Evolutionary conservation across 1,284 basidiomycete genomes (phyloP).

Genomic region (Psilocybe mexicana): DNA sequence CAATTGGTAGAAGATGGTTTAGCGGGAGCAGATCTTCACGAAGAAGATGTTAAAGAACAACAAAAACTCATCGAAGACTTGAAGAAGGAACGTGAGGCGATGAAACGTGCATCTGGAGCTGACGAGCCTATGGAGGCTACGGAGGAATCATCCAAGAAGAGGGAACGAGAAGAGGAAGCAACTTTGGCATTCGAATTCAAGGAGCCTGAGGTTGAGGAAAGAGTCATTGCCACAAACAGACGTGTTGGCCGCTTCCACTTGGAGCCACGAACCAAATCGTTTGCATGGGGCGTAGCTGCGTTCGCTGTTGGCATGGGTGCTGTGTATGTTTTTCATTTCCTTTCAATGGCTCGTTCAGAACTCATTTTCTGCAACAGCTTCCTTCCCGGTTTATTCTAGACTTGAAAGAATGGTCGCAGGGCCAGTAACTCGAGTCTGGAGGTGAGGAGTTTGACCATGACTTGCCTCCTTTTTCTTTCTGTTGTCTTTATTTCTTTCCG

Average conservation of each 20-base stretch:
- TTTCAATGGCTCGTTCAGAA: slow-evolving; percentile 13
- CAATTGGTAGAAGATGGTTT: slow-evolving; percentile 48
- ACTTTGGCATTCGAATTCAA: slow-evolving; percentile 61
- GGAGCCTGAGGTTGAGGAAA: slow-evolving; percentile 57
- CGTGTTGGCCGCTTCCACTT: slow-evolving; percentile 52
- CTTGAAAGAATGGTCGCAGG: neutral
- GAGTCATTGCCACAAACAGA: slow-evolving; percentile 64
- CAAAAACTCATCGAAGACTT: slow-evolving; percentile 66
- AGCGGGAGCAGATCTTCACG: slow-evolving; percentile 60
- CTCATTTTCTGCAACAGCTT: slow-evolving; percentile 36
- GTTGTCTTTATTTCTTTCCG: slow-evolving; percentile 5
- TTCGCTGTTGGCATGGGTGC: slow-evolving; percentile 74
- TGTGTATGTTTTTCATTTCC: slow-evolving; percentile 49
- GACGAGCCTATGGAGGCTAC: slow-evolving; percentile 18
- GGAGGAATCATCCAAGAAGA: slow-evolving; percentile 34
- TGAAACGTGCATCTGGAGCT: slow-evolving; percentile 1
- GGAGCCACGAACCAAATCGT: slow-evolving; percentile 64
- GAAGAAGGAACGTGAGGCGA: slow-evolving; percentile 53
- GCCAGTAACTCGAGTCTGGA: neutral
- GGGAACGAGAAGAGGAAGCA: slow-evolving; percentile 58
- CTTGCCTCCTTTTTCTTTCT: slow-evolving; percentile 19
- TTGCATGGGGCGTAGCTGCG: slow-evolving; percentile 74
- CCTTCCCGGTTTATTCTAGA: slow-evolving; percentile 47
- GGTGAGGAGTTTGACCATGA: slow-evolving; percentile 27
- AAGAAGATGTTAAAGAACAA: slow-evolving; percentile 72